Evolutionary conservation across 2,329 filamentous ascomycete species (phyloP).

Genomic region (Graphiopsis chlorocephala): DNA sequence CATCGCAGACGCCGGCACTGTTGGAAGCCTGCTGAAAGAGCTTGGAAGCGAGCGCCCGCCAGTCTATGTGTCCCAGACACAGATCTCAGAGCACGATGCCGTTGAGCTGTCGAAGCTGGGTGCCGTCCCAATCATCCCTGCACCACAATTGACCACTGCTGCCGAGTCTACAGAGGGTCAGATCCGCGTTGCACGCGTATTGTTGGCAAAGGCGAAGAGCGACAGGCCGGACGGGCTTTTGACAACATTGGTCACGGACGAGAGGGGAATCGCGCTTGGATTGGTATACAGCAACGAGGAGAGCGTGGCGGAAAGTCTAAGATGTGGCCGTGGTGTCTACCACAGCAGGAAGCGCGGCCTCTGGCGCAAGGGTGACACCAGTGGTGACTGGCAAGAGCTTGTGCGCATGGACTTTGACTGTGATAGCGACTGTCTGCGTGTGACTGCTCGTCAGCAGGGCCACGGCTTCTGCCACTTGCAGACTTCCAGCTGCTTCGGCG

Average conservation of each 20-base stretch:
- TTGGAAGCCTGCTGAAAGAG: conserved; percentile 49
- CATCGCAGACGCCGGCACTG: conserved; percentile 38
- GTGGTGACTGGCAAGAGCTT: conserved; percentile 88
- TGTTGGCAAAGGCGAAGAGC: conserved; percentile 72
- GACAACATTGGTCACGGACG: conserved; percentile 87
- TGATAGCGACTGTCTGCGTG: conserved; percentile 87
- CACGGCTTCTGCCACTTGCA: conserved; percentile 89
- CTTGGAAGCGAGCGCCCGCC: conserved; percentile 49
- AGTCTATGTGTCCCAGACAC: conserved; percentile 50
- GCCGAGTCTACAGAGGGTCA: conserved; percentile 55
- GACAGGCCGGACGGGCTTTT: conserved; percentile 82
- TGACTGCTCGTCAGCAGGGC: conserved; percentile 85
- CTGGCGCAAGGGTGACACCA: conserved; percentile 95
- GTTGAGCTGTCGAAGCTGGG: conserved; percentile 43
- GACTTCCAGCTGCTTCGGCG: conserved; percentile 88
- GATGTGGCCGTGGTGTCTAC: conserved; percentile 81
- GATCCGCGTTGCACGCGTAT: conserved; percentile 66
- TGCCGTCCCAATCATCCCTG: conserved; percentile 70
- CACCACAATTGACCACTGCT: conserved; percentile 66
- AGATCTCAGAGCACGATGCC: conserved; percentile 40
- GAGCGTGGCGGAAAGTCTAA: conserved; percentile 81
- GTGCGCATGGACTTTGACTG: conserved; percentile 84
- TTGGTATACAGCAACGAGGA: conserved; percentile 92
- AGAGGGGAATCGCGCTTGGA: conserved; percentile 78
- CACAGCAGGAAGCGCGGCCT: conserved; percentile 92